Percentiles rank a stretch among this genome's conserved stretches.
These are phyloP conservation scores for Astragalus membranaceus DNA, from an alignment of 306 rosid genomes.

Conservation along the genomic window DNA sequence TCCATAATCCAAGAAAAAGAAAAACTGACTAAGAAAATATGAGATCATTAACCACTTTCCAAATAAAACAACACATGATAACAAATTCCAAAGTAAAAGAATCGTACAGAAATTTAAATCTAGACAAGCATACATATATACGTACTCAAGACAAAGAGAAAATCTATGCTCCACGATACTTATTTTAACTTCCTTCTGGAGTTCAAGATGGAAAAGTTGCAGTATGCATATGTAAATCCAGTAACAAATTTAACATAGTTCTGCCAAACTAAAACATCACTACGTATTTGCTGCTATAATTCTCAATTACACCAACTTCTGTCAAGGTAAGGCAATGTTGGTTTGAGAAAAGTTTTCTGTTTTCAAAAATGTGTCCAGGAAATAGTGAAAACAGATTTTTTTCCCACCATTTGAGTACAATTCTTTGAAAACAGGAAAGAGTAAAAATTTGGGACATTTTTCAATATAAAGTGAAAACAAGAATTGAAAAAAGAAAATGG, in stretches of 20 bases:
- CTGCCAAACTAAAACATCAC: background rate
- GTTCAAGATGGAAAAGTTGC: background rate
- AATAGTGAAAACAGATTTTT: no score
- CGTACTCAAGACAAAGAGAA: background rate
- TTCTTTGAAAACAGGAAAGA: no score
- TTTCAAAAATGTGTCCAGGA: no score
- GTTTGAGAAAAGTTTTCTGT: no score
- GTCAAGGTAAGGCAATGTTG: no score
- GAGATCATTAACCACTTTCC: slow-evolving; percentile 8
- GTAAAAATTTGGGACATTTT: no score
- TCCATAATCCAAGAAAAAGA: background rate
- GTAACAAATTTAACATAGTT: background rate
- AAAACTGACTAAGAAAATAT: slow-evolving; percentile 3
- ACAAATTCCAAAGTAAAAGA: background rate
- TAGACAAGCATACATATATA: background rate
- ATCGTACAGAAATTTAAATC: background rate
- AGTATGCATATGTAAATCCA: background rate
- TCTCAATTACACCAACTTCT: background rate
- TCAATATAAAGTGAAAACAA: no score
- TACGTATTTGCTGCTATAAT: background rate
- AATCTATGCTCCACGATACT: background rate
- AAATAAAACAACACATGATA: background rate
- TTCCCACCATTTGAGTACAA: no score
- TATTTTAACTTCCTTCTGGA: background rate
- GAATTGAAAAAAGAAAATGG: no score